Conservation (phyloP, 208 protist species). For the Trichomonas tenax region DNA sequence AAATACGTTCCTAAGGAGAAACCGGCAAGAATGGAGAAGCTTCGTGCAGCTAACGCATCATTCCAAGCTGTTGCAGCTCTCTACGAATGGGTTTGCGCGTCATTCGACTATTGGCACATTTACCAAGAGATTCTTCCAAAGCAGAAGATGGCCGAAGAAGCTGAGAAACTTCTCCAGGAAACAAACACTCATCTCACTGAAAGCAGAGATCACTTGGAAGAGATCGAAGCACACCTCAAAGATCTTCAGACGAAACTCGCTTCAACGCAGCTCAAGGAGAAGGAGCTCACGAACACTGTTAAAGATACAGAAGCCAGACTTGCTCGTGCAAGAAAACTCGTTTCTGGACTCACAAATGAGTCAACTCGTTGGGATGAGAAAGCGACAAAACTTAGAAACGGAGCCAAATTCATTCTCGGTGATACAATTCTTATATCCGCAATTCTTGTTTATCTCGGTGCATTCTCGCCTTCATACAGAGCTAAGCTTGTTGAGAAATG, state of each 20-base stretch:
- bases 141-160: conserved; percentile 68
- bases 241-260: conserved; percentile 71
- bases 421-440: conserved; percentile 82
- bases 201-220: conserved; percentile 47
- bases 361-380: conserved; percentile 67
- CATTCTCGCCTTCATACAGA: conserved; percentile 82
- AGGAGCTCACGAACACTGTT: conserved; percentile 32
- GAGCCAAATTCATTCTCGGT: conserved; percentile 54
- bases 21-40: not conserved
- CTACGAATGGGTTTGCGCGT: conserved; percentile 47
- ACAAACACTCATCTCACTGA: conserved; percentile 21
- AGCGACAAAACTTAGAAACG: conserved; percentile 44
- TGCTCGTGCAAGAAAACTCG: conserved; percentile 63
- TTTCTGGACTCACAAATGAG: conserved; percentile 78
- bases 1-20: conserved; percentile 71
- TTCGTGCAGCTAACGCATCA: not conserved
- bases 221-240: conserved; percentile 78
- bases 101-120: conserved; percentile 60
- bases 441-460: conserved; percentile 89
- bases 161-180: conserved; percentile 55
- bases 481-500: conserved; percentile 66
- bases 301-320: conserved; percentile 35
- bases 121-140: conserved; percentile 86
- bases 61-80: conserved; percentile 42
- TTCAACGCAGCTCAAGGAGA: conserved; percentile 66